Evolutionary conservation across 2,329 filamentous ascomycete species (phyloP).

Genomic region (Pyricularia sp.): DNA sequence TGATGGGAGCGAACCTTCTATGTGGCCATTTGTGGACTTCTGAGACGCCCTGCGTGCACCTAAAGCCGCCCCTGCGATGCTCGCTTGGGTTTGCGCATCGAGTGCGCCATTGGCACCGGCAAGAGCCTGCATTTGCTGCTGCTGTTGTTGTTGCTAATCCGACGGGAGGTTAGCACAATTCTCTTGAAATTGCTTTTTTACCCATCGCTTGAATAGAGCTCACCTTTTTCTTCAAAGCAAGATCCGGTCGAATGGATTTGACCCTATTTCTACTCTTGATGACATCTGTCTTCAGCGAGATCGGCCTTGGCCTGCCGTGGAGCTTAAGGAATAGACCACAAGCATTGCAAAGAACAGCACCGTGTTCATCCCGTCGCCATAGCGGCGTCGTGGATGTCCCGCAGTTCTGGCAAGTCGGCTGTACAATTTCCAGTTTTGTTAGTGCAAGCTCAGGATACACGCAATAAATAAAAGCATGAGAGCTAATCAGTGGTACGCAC

Average conservation of each 20-base stretch:
- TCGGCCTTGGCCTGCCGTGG: conserved; percentile 85
- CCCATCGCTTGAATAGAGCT: conserved; percentile 11
- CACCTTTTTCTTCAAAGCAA: conserved; percentile 79
- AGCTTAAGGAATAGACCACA: conserved; percentile 97
- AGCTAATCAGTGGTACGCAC: neutral
- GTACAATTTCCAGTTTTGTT: conserved; percentile 26
- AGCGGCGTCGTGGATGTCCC: conserved; percentile 89
- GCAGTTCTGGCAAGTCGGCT: conserved; percentile 97
- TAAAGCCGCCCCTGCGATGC: conserved; percentile 42
- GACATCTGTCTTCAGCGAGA: conserved; percentile 96
- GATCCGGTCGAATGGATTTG: conserved; percentile 64
- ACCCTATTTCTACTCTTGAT: conserved; percentile 99
- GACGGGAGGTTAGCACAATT: neutral
- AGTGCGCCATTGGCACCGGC: conserved; percentile 47
- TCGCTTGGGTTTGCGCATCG: conserved; percentile 41
- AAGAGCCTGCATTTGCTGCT: conserved; percentile 15
- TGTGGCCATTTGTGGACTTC: conserved; percentile 62
- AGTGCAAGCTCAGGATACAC: neutral
- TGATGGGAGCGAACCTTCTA: conserved; percentile 68
- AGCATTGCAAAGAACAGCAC: conserved; percentile 94
- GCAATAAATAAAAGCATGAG: neutral
- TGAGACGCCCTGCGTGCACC: conserved; percentile 53
- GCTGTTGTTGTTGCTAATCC: neutral
- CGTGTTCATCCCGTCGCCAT: conserved; percentile 94
- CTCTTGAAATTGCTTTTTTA: neutral